phyloP scores from a whole-genome alignment of 768 basidiomycete genomes.

The Boletus rufocinnamomeus region DNA sequence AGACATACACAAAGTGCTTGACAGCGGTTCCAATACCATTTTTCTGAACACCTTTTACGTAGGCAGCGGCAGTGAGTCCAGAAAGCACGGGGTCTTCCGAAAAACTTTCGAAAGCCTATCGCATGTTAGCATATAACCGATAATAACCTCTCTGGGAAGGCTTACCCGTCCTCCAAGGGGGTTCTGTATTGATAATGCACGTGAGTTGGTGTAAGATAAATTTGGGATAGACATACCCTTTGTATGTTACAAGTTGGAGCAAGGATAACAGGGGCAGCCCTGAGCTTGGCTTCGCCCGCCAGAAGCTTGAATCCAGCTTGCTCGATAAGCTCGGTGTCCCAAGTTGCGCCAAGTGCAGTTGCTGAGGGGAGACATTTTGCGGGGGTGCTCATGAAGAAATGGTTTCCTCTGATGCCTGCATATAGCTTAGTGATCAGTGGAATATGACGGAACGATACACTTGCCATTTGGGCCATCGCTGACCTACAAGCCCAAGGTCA shows the following conservation, averaged over 20 bases:
- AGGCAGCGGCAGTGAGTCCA: conserved; percentile 68
- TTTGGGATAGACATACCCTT: conserved; percentile 45
- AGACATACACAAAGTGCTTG: conserved; percentile 77
- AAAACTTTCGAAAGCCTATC: conserved; percentile 73
- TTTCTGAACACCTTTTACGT: conserved; percentile 74
- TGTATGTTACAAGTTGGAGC: conserved; percentile 88
- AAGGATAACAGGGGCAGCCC: conserved; percentile 66
- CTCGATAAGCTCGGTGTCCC: conserved; percentile 64
- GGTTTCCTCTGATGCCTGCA: conserved; percentile 61
- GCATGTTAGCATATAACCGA: conserved; percentile 12
- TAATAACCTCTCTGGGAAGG: background rate
- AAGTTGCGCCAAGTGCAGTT: conserved; percentile 76
- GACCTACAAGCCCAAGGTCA: conserved; percentile 43
- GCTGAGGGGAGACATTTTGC: conserved; percentile 77
- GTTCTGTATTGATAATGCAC: conserved; percentile 41
- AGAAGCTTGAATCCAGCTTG: conserved; percentile 64
- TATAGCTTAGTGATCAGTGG: background rate
- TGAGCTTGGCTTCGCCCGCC: conserved; percentile 70
- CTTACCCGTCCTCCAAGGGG: conserved; percentile 70
- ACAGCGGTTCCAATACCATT: conserved; percentile 76
- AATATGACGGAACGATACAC: conserved; percentile 16
- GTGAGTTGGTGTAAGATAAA: background rate
- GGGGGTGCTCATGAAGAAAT: conserved; percentile 80
- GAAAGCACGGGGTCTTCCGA: conserved; percentile 78
- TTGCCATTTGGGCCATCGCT: conserved; percentile 80